These are phyloP conservation scores for Batkoa obscura DNA, from an alignment of 371 early-diverging fungal species.

Conservation along the genomic window DNA sequence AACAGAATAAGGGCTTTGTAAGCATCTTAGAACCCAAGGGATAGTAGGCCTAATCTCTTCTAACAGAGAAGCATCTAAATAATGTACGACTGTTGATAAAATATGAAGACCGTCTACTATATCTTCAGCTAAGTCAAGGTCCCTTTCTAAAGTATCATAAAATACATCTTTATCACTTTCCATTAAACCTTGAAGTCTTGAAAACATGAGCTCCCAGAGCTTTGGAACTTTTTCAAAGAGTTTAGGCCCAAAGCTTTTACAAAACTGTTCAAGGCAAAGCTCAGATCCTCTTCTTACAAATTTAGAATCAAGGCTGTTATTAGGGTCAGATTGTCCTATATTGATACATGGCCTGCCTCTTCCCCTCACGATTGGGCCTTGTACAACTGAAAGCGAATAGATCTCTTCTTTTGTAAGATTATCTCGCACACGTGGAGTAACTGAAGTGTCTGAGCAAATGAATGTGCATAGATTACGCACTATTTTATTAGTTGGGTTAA, in stretches of 20 bases:
- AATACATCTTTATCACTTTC: not conserved
- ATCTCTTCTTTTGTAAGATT: constrained; percentile 36
- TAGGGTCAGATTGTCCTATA: constrained; percentile 16
- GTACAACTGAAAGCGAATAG: constrained; percentile 22
- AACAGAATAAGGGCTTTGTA: constrained; percentile 50
- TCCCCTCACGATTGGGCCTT: constrained; percentile 13
- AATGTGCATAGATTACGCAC: constrained; percentile 69
- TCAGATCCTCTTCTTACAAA: constrained; percentile 71
- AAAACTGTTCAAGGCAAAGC: constrained; percentile 41
- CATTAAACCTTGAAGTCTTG: not conserved
- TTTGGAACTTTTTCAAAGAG: constrained; percentile 56
- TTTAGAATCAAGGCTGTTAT: constrained; percentile 26
- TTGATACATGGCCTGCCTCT: constrained; percentile 13
- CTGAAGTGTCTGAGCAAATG: constrained; percentile 60
- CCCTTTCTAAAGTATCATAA: not conserved
- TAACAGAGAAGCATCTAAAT: constrained; percentile 20
- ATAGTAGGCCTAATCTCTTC: not conserved
- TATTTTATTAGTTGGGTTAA: constrained; percentile 62
- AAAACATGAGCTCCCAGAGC: constrained; percentile 34
- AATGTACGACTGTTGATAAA: constrained; percentile 41
- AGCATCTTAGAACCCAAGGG: constrained; percentile 5
- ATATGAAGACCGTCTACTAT: constrained; percentile 62
- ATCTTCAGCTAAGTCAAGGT: constrained; percentile 30
- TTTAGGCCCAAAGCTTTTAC: constrained; percentile 41
- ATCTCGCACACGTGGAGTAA: constrained; percentile 42